Evolutionary conservation across 371 early-diverging fungal species (phyloP).

Genomic region (Zopfochytrium polystomum): DNA sequence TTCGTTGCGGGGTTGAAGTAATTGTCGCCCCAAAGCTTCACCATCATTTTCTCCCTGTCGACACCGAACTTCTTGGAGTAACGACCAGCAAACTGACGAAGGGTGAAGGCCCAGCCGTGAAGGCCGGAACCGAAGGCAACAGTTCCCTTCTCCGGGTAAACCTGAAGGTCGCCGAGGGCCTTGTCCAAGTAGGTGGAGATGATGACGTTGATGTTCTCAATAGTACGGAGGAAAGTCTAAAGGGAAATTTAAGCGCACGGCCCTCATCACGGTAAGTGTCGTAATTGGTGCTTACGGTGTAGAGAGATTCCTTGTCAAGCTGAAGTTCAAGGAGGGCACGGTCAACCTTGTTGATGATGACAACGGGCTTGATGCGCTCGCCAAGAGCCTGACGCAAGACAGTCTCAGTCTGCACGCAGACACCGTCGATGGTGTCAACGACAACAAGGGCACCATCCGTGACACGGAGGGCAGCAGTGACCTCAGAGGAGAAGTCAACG

Average conservation of each 20-base stretch:
- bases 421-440: slow-evolving; percentile 99
- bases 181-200: slow-evolving; percentile 88
- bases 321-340: slow-evolving; percentile 98
- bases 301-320: slow-evolving; percentile 92
- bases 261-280: slow-evolving; percentile 8
- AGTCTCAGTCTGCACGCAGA: slow-evolving; percentile 99
- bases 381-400: slow-evolving; percentile 99
- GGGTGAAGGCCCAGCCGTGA: slow-evolving; percentile 99
- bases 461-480: slow-evolving; percentile 99
- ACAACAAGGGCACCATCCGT: slow-evolving; percentile 99
- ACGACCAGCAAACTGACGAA: slow-evolving; percentile 96
- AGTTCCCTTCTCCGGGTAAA: slow-evolving; percentile 93
- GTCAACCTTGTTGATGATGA: slow-evolving; percentile 99
- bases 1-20: slow-evolving; percentile 96
- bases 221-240: slow-evolving; percentile 83
- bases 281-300: slow-evolving; percentile 53
- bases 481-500: slow-evolving; percentile 99
- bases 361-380: slow-evolving; percentile 98
- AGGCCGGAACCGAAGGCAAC: slow-evolving; percentile 99
- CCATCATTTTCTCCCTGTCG: slow-evolving; percentile 93
- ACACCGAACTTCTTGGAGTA: slow-evolving; percentile 98
- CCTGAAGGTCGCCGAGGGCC: slow-evolving; percentile 83
- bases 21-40: slow-evolving; percentile 94
- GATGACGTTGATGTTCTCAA: slow-evolving; percentile 95
- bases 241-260: background rate